Evolutionary conservation across 2,329 filamentous ascomycete genomes (phyloP).

Genomic region (Phoma herbarum): DNA sequence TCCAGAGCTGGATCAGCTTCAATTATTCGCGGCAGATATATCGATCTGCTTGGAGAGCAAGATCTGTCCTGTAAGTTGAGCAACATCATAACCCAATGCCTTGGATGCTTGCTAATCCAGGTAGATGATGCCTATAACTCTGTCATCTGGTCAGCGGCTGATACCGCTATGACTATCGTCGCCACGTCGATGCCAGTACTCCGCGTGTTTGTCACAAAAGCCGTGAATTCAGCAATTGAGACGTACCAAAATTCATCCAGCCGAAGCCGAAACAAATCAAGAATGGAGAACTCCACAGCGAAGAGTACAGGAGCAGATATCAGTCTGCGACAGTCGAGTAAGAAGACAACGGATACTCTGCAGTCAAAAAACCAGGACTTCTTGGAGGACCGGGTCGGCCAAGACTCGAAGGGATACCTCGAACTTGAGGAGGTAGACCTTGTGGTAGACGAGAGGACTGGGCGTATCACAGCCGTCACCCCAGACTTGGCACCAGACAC

Average conservation of each 20-base stretch:
- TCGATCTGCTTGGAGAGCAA: slow-evolving; percentile 18
- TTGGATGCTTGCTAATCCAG: not conserved
- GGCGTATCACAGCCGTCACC: not conserved
- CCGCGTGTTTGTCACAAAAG: not conserved
- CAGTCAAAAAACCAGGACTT: not conserved
- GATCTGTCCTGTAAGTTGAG: slow-evolving; percentile 23
- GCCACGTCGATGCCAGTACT: slow-evolving; percentile 9
- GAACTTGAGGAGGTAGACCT: slow-evolving; percentile 1
- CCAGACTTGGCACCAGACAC: not conserved
- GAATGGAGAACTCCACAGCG: not conserved
- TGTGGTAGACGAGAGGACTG: slow-evolving; percentile 2
- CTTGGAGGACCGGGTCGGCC: not conserved
- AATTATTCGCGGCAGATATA: slow-evolving; percentile 18
- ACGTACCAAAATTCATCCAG: not conserved
- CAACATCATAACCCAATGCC: not conserved
- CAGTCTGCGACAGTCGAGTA: not conserved
- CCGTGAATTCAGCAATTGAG: not conserved
- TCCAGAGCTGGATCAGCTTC: slow-evolving; percentile 21
- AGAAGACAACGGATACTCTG: not conserved
- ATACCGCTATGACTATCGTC: slow-evolving; percentile 2
- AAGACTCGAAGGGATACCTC: slow-evolving; percentile 1
- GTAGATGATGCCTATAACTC: slow-evolving; percentile 7
- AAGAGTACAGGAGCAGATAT: not conserved
- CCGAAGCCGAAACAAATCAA: not conserved
- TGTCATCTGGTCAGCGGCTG: slow-evolving; percentile 5